A percentile compares a stretch with the other conserved stretches of the same genome.
Conservation (phyloP, 2,329 filamentous ascomycete genomes). For the Neofusicoccum parvum region DNA sequence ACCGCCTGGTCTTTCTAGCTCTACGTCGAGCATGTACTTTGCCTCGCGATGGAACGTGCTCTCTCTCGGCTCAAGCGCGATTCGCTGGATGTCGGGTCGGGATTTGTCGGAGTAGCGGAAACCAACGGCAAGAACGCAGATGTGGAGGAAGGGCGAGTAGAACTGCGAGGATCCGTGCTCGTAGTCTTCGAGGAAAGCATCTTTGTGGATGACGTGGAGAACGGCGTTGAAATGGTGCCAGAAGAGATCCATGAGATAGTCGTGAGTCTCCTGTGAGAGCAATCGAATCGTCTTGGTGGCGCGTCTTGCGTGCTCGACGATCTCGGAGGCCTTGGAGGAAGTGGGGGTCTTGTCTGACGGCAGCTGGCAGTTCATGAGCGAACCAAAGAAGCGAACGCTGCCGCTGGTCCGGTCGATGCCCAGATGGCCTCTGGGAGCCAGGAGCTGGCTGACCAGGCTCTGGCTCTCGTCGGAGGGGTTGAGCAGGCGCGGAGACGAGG, state of each 20-base stretch:
- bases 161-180: constrained; percentile 51
- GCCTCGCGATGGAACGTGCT: constrained; percentile 58
- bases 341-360: constrained; percentile 41
- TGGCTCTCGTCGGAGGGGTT: constrained; percentile 31
- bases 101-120: constrained; percentile 55
- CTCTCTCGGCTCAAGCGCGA: constrained; percentile 51
- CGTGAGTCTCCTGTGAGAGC: constrained; percentile 51
- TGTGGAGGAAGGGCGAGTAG: constrained; percentile 57
- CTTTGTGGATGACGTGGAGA: constrained; percentile 53
- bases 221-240: constrained; percentile 56
- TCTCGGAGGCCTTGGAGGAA: constrained; percentile 29
- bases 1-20: constrained; percentile 56
- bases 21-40: constrained; percentile 57
- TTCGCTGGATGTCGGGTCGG: constrained; percentile 52
- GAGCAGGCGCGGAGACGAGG: constrained; percentile 36
- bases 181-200: constrained; percentile 53
- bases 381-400: constrained; percentile 56
- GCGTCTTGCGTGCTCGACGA: constrained; percentile 47
- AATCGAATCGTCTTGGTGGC: constrained; percentile 53
- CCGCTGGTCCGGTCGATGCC: constrained; percentile 56
- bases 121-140: constrained; percentile 56
- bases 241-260: constrained; percentile 56
- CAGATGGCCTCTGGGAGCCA: constrained; percentile 54
- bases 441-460: constrained; percentile 49
- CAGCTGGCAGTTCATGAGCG: constrained; percentile 57